phyloP scores from a whole-genome alignment of 2,329 filamentous ascomycete species.

The Nectriaceae sp. region DNA sequence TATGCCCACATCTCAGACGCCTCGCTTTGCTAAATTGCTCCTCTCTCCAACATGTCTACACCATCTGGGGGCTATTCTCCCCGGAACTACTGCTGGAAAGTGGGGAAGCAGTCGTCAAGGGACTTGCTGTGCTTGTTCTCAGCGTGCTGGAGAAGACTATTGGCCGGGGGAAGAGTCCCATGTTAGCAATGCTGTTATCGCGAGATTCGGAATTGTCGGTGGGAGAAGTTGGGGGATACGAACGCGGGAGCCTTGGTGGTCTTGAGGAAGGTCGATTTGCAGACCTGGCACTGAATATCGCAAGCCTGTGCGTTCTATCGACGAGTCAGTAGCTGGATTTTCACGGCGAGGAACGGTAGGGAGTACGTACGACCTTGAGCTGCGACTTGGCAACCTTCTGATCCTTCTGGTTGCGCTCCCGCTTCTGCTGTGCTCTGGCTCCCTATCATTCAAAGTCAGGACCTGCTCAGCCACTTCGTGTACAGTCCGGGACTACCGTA shows the following conservation, averaged over 20 bases:
- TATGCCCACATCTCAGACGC: slow-evolving; percentile 17
- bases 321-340: slow-evolving; percentile 15
- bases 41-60: not conserved
- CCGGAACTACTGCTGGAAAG: slow-evolving; percentile 32
- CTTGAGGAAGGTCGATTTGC: slow-evolving; percentile 78
- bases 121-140: slow-evolving; percentile 76
- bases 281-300: slow-evolving; percentile 75
- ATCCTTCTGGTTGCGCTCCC: slow-evolving; percentile 70
- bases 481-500: slow-evolving; percentile 18
- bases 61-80: not conserved
- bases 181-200: slow-evolving; percentile 13
- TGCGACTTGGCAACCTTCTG: slow-evolving; percentile 62
- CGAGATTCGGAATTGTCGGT: not conserved
- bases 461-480: slow-evolving; percentile 1
- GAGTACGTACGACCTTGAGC: slow-evolving; percentile 61
- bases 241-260: slow-evolving; percentile 74
- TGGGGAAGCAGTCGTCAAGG: slow-evolving; percentile 71
- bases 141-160: slow-evolving; percentile 69
- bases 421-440: slow-evolving; percentile 70
- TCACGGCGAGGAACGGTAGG: not conserved
- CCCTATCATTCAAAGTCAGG: slow-evolving; percentile 45
- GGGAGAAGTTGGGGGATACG: slow-evolving; percentile 30
- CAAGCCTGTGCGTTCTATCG: slow-evolving; percentile 70
- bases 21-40: slow-evolving; percentile 22
- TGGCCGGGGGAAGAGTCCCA: not conserved